A percentile compares a stretch with the other conserved stretches of the same genome.
Conservation (phyloP, 2,329 filamentous ascomycete genomes). For the Exserohilum turcica region DNA sequence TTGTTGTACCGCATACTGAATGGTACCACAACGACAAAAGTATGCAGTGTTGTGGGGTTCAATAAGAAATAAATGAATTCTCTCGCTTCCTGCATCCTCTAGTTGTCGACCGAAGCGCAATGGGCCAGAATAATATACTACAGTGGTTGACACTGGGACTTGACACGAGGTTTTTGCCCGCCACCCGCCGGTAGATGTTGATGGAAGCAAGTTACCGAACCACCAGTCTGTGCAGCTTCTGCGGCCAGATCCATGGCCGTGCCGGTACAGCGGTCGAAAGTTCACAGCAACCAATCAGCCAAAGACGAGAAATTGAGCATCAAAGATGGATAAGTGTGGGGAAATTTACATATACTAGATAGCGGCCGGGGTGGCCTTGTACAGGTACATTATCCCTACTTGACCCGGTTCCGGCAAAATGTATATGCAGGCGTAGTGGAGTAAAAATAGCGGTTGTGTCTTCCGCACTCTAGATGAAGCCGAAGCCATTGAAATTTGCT, state of each 20-base stretch:
- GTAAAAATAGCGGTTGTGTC: conserved; percentile 31
- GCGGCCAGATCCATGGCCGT: conserved; percentile 22
- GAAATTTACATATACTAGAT: conserved; percentile 37
- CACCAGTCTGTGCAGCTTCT: conserved; percentile 11
- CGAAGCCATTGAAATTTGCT: neutral
- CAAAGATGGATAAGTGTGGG: conserved; percentile 28
- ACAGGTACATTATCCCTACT: conserved; percentile 26
- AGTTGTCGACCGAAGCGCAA: conserved; percentile 15
- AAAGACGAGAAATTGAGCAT: conserved; percentile 17
- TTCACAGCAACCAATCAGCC: conserved; percentile 25
- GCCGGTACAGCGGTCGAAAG: conserved; percentile 23
- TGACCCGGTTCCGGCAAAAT: conserved; percentile 29
- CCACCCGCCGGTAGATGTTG: conserved; percentile 24
- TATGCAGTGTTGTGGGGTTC: conserved; percentile 31
- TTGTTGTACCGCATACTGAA: neutral
- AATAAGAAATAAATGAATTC: conserved; percentile 41
- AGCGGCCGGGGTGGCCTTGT: conserved; percentile 24
- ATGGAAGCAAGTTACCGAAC: conserved; percentile 10
- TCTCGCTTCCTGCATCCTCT: conserved; percentile 20
- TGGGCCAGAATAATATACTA: conserved; percentile 23
- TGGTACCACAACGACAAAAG: conserved; percentile 11
- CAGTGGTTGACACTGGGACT: conserved; percentile 10
- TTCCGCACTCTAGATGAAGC: conserved; percentile 17
- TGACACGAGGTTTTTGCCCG: conserved; percentile 21
- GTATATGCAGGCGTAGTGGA: conserved; percentile 24